Evolutionary conservation across 148 eudicot species (phyloP).

Genomic region (Hydrangea macrophylla): DNA sequence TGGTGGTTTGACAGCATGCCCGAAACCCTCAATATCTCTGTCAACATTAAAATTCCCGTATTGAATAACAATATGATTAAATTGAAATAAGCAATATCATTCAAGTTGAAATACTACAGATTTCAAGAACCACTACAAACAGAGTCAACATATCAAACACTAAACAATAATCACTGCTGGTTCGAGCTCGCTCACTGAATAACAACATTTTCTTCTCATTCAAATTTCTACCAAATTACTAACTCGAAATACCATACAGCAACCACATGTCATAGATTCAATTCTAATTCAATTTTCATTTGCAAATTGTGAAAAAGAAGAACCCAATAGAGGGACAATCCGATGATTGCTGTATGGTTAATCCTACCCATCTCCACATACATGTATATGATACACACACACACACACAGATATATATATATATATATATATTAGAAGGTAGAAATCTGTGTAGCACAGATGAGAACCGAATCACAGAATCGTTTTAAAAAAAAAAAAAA

Average conservation of each 20-base stretch:
- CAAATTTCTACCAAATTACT: no score
- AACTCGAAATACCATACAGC: neutral
- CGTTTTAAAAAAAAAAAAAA: neutral
- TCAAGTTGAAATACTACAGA: neutral
- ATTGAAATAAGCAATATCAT: neutral
- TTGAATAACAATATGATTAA: neutral
- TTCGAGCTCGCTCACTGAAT: neutral
- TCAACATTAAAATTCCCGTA: conserved; percentile 7
- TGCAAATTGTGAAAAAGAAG: neutral
- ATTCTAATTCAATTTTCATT: neutral
- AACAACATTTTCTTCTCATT: neutral
- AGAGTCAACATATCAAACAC: neutral
- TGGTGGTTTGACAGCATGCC: conserved; percentile 39
- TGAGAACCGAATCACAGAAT: neutral
- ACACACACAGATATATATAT: no score
- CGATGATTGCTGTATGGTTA: neutral
- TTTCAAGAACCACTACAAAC: neutral
- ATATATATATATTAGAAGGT: neutral
- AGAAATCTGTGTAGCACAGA: neutral
- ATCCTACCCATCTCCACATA: neutral
- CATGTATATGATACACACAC: neutral
- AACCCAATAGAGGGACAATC: neutral
- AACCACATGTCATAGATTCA: neutral
- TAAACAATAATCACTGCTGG: neutral
- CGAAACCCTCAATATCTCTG: conserved; percentile 42